Base-by-base conservation (phyloP, 352 stramenopile genomes). In the Globisporangium barbulae region DNA sequence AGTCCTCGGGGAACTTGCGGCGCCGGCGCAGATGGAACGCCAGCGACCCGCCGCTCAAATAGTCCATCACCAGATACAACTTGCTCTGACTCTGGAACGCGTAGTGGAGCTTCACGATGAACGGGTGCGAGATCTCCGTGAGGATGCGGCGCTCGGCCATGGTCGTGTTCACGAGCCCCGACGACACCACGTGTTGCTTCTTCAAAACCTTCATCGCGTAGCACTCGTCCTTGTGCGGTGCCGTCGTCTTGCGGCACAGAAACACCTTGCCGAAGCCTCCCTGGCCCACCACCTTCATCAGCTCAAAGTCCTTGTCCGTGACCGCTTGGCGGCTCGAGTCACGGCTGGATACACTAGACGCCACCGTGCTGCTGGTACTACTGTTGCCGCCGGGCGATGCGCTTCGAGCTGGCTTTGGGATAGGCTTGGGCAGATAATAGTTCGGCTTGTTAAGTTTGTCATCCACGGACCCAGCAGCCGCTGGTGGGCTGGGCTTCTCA, bases 191-290 rank as follows among this genome's bases (percentile, higher is more conserved):
- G 49, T 97, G 84, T 54, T 94, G 82, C 70, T 98, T 98, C 74
- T 97, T 97, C 58, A 98, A 71, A 49, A 98, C 91, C 70, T 99
- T 99, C 87, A 99, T 98, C 3, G 98, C 98, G 73, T 98, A 99
- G 71, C 98, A 98, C 68, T 98, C 82, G 39, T 92, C 88, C 47
- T 95, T 96, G 58, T 90, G 83, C 9, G 82, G 89, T 13, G 78
- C 62, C 13, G 77, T 98, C 3, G 89, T 91, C 78, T 99, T 98
- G 58, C 93, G 86, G 6, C 98, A 97, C 31, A 99, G 75, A 72
- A 99, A 99, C 17, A 99, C 97, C 78, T 99, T 99, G 76, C 95
- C 96, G 73, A 98, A 98, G 67, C 71, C 97, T 64, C 96, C 96
- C 73, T 99, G 98, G 5, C 97, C 97, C 53, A 99, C 97, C 61